A percentile compares a stretch with the other conserved stretches of the same genome.
phyloP scores from a whole-genome alignment of 208 protist genomes.

The Crithidia bombi region DNA sequence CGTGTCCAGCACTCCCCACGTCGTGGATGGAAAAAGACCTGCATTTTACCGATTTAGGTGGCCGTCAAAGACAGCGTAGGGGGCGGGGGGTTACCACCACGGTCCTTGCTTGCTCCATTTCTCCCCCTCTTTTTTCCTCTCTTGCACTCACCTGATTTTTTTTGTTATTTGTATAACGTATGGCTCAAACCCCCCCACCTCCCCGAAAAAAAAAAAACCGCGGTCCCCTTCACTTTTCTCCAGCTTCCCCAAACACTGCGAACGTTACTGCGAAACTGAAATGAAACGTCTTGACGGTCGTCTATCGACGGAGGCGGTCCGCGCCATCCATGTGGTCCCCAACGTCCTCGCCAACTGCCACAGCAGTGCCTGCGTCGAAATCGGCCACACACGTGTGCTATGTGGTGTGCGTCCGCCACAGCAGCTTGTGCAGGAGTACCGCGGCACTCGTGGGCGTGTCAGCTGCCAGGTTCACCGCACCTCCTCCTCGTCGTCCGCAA shows the following conservation, averaged over 20 bases:
- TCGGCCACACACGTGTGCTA: slow-evolving; percentile 81
- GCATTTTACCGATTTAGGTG: no score
- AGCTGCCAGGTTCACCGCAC: slow-evolving; percentile 62
- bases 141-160: no score
- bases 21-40: no score
- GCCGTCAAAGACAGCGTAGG: no score
- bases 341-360: slow-evolving; percentile 77
- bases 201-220: background rate
- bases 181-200: no score
- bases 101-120: no score
- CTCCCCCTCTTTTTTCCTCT: no score
- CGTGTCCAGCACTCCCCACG: no score
- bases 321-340: slow-evolving; percentile 69
- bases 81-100: no score
- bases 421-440: slow-evolving; percentile 87
- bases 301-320: slow-evolving; percentile 43
- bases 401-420: slow-evolving; percentile 82
- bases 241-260: background rate
- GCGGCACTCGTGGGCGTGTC: slow-evolving; percentile 73
- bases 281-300: slow-evolving; percentile 44
- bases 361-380: slow-evolving; percentile 82
- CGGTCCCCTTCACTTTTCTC: background rate
- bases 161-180: no score
- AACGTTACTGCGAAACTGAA: background rate
- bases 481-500: slow-evolving; percentile 25